Base-by-base conservation (phyloP, 2,329 filamentous ascomycete species). In the Fusarium aywerte region DNA sequence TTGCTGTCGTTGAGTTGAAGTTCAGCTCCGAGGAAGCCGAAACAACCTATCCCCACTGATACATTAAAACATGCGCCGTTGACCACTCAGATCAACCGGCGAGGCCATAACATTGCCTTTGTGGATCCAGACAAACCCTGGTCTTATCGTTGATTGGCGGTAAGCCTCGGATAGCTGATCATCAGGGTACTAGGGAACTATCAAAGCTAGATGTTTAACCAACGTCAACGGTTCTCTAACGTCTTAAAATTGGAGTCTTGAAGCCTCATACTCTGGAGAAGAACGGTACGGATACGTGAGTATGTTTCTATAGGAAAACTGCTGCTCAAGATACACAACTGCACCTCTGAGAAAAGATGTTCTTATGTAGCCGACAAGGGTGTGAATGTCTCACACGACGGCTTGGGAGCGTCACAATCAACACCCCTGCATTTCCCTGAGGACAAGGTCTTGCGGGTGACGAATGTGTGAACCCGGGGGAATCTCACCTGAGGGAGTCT, bases 351-450 rank as follows among this genome's bases (percentile, higher is more conserved):
- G 11, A 60, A 65, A 60, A 53, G 31, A 62, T 39, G 9, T 33
- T 44, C 49, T 38, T 25, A 67, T 65, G 65, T 56, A 51, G 67
- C 10, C 5, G 21, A 49, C 45, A 49, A 49, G 45, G 45, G 27
- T 49, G 12, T 25, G 7, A 25, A 20, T 49, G 65, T 67, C 65
- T 68, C 65, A 43, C 40, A 53, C 40, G 38, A 45, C 21, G 49
- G 50, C 60, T 52, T 23, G 55, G 31, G 60, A 68, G 53, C 66
- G 56, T 60, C 39, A 51, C 60, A 44, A 36, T 21, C 31, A 31
- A 50, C 10, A 61, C 65, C 65, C 66, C 65, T 62, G 65, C 65
- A 52, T 53, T 55, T 42, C 45, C 54, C 45, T 67, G 38, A 64
- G 61, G 40, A 49, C 54, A 45, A 47, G 51, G 64, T 49, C 38